Conservation (phyloP, 805 yeast species). For the Isabelozyma rhagii region DNA sequence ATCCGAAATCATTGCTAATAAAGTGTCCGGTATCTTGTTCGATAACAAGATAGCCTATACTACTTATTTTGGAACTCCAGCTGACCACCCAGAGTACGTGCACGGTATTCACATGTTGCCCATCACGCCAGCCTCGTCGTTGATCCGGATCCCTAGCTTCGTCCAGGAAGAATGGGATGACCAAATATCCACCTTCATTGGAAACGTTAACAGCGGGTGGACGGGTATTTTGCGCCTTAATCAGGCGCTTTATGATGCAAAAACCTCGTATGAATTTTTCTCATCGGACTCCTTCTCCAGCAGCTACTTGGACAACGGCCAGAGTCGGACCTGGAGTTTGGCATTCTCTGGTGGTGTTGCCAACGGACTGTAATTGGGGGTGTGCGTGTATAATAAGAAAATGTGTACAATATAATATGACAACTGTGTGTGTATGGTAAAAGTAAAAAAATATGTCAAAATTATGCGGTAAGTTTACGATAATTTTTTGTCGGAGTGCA, state of each 20-base stretch:
- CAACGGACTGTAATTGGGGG: constrained; percentile 9
- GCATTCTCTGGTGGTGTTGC: constrained; percentile 55
- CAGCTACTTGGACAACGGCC: constrained; percentile 55
- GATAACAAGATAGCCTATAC: constrained; percentile 72
- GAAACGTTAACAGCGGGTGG: constrained; percentile 61
- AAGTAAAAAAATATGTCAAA: too few relatives aligned
- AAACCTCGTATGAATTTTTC: constrained; percentile 59
- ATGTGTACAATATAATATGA: too few relatives aligned
- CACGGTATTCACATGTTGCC: constrained; percentile 82
- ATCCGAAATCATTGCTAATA: constrained; percentile 49
- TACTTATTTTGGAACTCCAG: constrained; percentile 61
- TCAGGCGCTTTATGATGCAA: constrained; percentile 71
- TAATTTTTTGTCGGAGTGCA: too few relatives aligned
- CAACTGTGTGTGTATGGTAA: too few relatives aligned
- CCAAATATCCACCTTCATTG: constrained; percentile 43
- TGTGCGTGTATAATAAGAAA: not conserved
- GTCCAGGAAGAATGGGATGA: constrained; percentile 63
- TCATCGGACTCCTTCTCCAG: constrained; percentile 20
- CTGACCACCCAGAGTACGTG: constrained; percentile 48
- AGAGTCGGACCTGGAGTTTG: constrained; percentile 60
- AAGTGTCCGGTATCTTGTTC: constrained; percentile 68
- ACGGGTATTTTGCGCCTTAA: constrained; percentile 70
- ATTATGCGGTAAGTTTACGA: too few relatives aligned
- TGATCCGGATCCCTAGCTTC: constrained; percentile 51
- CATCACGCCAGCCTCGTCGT: constrained; percentile 64